Percentiles rank a stretch among this genome's conserved stretches.
These are phyloP conservation scores for Gorgonomyces haynaldii DNA, from an alignment of 192 early-diverging fungal species.

Conservation along the genomic window DNA sequence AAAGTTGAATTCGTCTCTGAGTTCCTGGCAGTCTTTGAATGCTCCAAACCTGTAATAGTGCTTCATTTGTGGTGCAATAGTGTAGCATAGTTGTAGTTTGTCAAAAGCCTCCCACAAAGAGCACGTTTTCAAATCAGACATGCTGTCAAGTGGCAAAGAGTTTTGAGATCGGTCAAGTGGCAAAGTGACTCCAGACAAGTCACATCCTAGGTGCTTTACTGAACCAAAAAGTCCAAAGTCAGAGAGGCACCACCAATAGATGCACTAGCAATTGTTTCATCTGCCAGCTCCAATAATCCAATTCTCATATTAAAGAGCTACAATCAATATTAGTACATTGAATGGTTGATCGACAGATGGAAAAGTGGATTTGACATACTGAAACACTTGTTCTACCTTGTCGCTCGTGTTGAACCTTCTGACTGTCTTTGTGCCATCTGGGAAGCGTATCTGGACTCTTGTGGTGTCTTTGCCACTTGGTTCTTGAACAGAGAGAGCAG, in stretches of 20 bases:
- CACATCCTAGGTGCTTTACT: too few relatives aligned
- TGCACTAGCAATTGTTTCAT: slow-evolving; percentile 62
- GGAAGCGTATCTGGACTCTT: slow-evolving; percentile 71
- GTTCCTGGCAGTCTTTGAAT: slow-evolving; percentile 27
- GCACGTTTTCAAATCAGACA: slow-evolving; percentile 14
- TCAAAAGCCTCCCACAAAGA: slow-evolving; percentile 26
- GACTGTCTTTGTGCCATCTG: slow-evolving; percentile 68
- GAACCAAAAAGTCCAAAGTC: slow-evolving; percentile 30
- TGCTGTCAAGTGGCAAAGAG: not conserved
- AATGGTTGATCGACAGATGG: slow-evolving; percentile 56
- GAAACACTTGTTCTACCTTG: slow-evolving; percentile 64
- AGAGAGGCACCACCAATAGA: slow-evolving; percentile 32
- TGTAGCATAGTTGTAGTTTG: slow-evolving; percentile 29
- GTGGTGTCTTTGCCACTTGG: slow-evolving; percentile 44
- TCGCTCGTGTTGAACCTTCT: slow-evolving; percentile 65
- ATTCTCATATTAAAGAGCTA: slow-evolving; percentile 51
- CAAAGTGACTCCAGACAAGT: slow-evolving; percentile 14
- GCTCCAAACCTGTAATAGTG: slow-evolving; percentile 37
- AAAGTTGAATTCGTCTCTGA: slow-evolving; percentile 30
- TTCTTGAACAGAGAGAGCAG: slow-evolving; percentile 6
- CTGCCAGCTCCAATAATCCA: slow-evolving; percentile 50
- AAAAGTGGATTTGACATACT: slow-evolving; percentile 65
- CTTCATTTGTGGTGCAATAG: slow-evolving; percentile 32
- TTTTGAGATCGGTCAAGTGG: not conserved
- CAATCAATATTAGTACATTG: slow-evolving; percentile 41